These are phyloP conservation scores for Suillus brevipes DNA, from an alignment of 768 basidiomycete species.

Conservation along the genomic window DNA sequence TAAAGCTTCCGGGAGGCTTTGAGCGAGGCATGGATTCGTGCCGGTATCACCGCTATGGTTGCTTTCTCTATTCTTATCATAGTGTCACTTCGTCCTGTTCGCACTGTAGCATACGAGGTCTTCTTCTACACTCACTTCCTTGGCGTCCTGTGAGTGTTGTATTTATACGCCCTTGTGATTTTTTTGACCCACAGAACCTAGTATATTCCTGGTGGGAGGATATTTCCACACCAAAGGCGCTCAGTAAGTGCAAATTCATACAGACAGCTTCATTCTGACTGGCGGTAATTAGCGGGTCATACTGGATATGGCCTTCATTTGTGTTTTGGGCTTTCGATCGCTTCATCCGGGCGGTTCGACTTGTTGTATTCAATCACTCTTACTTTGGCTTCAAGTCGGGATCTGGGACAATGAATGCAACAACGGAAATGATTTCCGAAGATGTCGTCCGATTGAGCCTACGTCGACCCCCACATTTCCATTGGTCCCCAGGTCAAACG, in stretches of 20 bases:
- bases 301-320: constrained; percentile 34
- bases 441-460: constrained; percentile 50
- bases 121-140: constrained; percentile 53
- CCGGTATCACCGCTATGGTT: constrained; percentile 38
- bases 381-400: constrained; percentile 34
- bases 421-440: constrained; percentile 44
- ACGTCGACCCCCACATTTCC: constrained; percentile 46
- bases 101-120: constrained; percentile 47
- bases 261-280: background rate
- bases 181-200: constrained; percentile 15
- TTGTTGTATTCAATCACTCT: constrained; percentile 44
- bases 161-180: fast-evolving
- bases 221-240: constrained; percentile 40
- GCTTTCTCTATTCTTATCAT: constrained; percentile 45
- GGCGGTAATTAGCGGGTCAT: constrained; percentile 15
- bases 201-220: constrained; percentile 37
- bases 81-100: constrained; percentile 50
- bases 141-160: constrained; percentile 38
- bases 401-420: constrained; percentile 35
- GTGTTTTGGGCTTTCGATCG: constrained; percentile 47
- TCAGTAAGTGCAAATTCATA: constrained; percentile 13
- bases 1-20: constrained; percentile 5
- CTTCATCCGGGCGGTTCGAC: constrained; percentile 45
- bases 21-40: constrained; percentile 21
- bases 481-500: constrained; percentile 55